These are phyloP conservation scores for Daldinia sp. DNA, from an alignment of 2,329 filamentous ascomycete species.

Conservation along the genomic window DNA sequence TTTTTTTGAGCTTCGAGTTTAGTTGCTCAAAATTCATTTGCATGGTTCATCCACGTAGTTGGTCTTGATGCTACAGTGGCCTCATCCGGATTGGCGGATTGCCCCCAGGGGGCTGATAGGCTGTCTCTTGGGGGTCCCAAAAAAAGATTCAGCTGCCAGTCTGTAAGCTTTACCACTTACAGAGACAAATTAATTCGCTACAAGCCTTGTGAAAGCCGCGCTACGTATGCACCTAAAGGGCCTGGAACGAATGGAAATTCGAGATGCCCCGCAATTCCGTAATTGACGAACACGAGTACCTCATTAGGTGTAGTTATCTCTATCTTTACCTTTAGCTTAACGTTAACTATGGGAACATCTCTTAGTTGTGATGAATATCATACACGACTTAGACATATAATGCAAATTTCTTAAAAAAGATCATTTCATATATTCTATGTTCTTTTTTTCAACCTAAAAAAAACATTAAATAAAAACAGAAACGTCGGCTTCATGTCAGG, in stretches of 20 bases:
- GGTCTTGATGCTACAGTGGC: slow-evolving; percentile 53
- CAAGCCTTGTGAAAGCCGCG: slow-evolving; percentile 18
- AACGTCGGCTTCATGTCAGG: background rate
- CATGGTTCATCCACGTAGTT: slow-evolving; percentile 38
- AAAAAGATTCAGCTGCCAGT: slow-evolving; percentile 39
- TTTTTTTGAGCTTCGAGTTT: slow-evolving; percentile 31
- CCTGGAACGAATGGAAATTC: slow-evolving; percentile 25
- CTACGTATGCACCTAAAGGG: slow-evolving; percentile 10
- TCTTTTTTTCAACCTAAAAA: no score
- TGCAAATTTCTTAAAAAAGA: background rate
- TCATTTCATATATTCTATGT: no score
- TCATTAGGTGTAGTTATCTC: background rate
- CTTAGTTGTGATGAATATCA: background rate
- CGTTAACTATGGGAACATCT: background rate
- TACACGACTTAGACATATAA: background rate
- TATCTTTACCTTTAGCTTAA: no score
- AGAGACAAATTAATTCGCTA: slow-evolving; percentile 29
- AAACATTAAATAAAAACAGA: background rate
- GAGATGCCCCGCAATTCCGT: slow-evolving; percentile 30
- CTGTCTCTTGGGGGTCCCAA: slow-evolving; percentile 1
- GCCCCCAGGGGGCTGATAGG: slow-evolving; percentile 17
- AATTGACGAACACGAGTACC: slow-evolving; percentile 15
- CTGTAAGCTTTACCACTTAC: slow-evolving; percentile 5
- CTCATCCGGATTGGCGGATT: slow-evolving; percentile 49
- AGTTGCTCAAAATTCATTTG: slow-evolving; percentile 22